Percentiles rank a stretch among this genome's conserved stretches.
Conservation (phyloP, 805 yeast genomes). For the Yarrowia deformans region DNA sequence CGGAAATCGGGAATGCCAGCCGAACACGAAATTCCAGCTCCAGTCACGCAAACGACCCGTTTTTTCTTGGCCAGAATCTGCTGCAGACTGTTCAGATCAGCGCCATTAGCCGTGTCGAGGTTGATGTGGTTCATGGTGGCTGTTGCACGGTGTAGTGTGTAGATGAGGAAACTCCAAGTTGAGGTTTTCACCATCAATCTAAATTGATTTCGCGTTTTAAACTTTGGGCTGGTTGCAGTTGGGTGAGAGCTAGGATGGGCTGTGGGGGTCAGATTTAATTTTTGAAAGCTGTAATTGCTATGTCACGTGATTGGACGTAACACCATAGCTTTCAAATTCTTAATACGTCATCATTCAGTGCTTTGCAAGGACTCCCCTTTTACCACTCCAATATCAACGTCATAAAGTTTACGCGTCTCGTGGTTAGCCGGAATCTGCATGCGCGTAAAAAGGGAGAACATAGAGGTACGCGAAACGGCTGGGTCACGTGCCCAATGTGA, state of each 20-base stretch:
- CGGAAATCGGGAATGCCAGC: conserved; percentile 82
- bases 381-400: too few relatives aligned
- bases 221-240: conserved; percentile 25
- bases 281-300: not conserved
- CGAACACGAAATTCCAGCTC: conserved; percentile 96
- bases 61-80: conserved; percentile 57
- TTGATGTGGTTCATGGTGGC: conserved; percentile 11
- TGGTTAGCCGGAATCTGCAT: too few relatives aligned
- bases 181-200: not conserved
- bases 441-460: too few relatives aligned
- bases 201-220: conserved; percentile 35
- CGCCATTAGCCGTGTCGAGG: conserved; percentile 12
- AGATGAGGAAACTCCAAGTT: not conserved
- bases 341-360: too few relatives aligned
- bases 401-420: too few relatives aligned
- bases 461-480: too few relatives aligned
- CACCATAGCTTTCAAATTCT: too few relatives aligned
- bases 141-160: not conserved
- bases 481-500: too few relatives aligned
- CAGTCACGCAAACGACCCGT: conserved; percentile 76
- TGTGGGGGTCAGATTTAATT: too few relatives aligned
- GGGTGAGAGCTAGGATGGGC: too few relatives aligned
- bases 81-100: conserved; percentile 51
- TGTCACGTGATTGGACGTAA: too few relatives aligned
- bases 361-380: too few relatives aligned